A percentile compares a stretch with the other conserved stretches of the same genome.
Conservation (phyloP, 2,329 filamentous ascomycete genomes). For the Rugonectria rugulosa region DNA sequence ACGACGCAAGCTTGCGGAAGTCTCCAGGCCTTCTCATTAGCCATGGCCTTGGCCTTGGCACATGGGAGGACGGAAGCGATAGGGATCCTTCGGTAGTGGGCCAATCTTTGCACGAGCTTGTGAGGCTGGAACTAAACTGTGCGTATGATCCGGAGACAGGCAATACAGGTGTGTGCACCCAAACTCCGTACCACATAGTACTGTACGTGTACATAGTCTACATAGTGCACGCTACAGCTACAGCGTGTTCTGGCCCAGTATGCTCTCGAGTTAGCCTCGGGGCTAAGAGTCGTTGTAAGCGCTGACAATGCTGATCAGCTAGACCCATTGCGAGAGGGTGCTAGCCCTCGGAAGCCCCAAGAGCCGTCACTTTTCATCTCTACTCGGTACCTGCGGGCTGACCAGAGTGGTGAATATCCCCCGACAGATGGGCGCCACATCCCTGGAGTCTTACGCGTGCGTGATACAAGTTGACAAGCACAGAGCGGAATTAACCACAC, state of each 20-base stretch:
- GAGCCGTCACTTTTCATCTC: background rate
- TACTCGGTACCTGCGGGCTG: constrained; percentile 14
- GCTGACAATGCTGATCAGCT: constrained; percentile 9
- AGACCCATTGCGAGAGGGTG: background rate
- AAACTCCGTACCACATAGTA: too few relatives aligned
- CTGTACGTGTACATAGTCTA: too few relatives aligned
- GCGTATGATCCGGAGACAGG: too few relatives aligned
- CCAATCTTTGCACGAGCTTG: background rate
- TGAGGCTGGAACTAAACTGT: constrained; percentile 18
- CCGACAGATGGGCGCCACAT: constrained; percentile 11
- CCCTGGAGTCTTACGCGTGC: background rate
- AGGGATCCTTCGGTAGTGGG: constrained; percentile 24
- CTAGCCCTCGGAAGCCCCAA: background rate
- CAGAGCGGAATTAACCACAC: background rate
- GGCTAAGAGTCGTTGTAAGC: constrained; percentile 9
- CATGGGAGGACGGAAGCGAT: constrained; percentile 19
- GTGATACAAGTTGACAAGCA: background rate
- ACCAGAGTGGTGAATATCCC: background rate
- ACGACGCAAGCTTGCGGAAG: constrained; percentile 21
- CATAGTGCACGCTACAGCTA: too few relatives aligned
- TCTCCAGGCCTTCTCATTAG: constrained; percentile 15
- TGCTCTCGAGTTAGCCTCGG: constrained; percentile 1
- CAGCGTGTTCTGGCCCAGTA: constrained; percentile 12
- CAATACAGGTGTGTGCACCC: too few relatives aligned
- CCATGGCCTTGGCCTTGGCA: constrained; percentile 6